Evolutionary conservation across 495 filamentous ascomycete genomes (phyloP).

Genomic region (Neurospora sp.): DNA sequence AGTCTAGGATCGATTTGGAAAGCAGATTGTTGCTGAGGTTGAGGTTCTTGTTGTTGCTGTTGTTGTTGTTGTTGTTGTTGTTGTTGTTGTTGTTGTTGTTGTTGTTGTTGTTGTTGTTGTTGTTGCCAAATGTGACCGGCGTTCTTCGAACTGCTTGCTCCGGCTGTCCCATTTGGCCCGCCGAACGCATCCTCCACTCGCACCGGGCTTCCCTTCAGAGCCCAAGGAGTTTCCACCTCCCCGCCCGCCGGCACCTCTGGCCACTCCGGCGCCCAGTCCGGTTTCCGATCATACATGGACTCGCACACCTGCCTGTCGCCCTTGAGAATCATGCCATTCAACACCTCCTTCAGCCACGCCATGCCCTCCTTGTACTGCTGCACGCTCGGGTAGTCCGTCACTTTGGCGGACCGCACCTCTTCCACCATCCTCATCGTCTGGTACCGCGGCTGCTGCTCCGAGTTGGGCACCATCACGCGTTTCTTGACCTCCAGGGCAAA

Average conservation of each 20-base stretch:
- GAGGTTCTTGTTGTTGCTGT: not conserved
- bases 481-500: conserved; percentile 6
- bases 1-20: not conserved
- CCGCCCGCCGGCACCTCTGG: not conserved
- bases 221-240: not conserved
- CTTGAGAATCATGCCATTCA: conserved; percentile 7
- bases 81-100: not conserved
- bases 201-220: not conserved
- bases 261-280: conserved; percentile 7
- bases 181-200: not conserved
- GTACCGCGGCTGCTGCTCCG: not conserved
- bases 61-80: conserved; percentile 1
- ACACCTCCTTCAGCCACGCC: conserved; percentile 5
- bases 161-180: not conserved
- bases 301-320: conserved; percentile 11
- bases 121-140: not conserved
- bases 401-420: conserved; percentile 6
- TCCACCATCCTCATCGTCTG: conserved; percentile 12
- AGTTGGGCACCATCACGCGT: conserved; percentile 1
- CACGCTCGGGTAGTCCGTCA: conserved; percentile 1
- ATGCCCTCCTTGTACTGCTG: conserved; percentile 5
- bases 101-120: not conserved
- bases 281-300: conserved; percentile 8
- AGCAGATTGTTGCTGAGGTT: not conserved
- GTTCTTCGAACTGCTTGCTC: not conserved